These are phyloP conservation scores for Strobilomyces confusus DNA, from an alignment of 768 basidiomycete species.

Conservation along the genomic window DNA sequence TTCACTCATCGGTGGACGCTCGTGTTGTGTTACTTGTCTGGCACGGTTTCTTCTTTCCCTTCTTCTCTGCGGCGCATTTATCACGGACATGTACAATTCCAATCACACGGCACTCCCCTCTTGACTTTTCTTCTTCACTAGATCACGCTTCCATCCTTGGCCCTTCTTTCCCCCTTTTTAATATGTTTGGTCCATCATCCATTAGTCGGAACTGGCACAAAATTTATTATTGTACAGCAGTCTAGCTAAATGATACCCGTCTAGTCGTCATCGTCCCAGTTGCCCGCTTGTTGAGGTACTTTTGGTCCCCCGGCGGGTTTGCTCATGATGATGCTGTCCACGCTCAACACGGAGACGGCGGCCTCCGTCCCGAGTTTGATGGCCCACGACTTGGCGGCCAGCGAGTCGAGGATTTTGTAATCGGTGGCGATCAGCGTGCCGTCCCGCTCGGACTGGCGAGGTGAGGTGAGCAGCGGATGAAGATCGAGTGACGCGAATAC, in stretches of 20 bases:
- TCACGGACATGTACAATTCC: slow-evolving; percentile 32
- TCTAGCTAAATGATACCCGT: not conserved
- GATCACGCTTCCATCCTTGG: not conserved
- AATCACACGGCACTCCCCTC: slow-evolving; percentile 7
- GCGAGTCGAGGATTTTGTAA: slow-evolving; percentile 76
- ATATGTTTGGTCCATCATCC: slow-evolving; percentile 14
- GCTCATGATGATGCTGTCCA: slow-evolving; percentile 98
- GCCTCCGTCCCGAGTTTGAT: slow-evolving; percentile 89
- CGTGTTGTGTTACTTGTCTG: slow-evolving; percentile 24
- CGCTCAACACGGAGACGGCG: slow-evolving; percentile 84
- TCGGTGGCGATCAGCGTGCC: slow-evolving; percentile 66
- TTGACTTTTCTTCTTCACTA: slow-evolving; percentile 8
- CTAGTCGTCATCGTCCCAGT: slow-evolving; percentile 76
- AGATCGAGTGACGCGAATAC: slow-evolving; percentile 34
- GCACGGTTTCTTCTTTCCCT: not conserved
- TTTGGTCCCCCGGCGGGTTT: slow-evolving; percentile 90
- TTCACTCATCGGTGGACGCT: slow-evolving; percentile 16
- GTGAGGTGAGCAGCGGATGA: not conserved
- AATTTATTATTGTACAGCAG: too few relatives aligned
- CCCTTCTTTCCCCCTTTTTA: not conserved
- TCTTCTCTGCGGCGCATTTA: slow-evolving; percentile 23
- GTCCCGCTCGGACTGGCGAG: slow-evolving; percentile 63
- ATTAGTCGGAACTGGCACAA: not conserved
- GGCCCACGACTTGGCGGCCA: slow-evolving; percentile 88
- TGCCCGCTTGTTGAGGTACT: slow-evolving; percentile 79